Percentiles rank a stretch among this genome's conserved stretches.
phyloP scores from a whole-genome alignment of 176 grass and related monocot genomes.

The Eragrostis nindensis region DNA sequence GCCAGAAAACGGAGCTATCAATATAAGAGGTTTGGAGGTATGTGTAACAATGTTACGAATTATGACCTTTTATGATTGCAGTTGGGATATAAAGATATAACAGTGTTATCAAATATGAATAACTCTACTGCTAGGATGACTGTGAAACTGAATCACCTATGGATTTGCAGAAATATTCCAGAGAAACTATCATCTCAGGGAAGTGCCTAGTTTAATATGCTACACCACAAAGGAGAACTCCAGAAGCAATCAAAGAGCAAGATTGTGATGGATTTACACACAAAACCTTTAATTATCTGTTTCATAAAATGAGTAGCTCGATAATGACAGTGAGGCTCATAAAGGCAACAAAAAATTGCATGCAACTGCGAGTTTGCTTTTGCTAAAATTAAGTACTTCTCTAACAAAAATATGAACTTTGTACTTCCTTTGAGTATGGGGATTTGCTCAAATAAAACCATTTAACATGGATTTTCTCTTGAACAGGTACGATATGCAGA shows the following conservation, averaged over 20 bases:
- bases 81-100: too few relatives aligned
- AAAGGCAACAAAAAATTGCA: too few relatives aligned
- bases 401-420: too few relatives aligned
- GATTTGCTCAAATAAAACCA: slow-evolving; percentile 13
- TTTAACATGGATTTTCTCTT: slow-evolving; percentile 32
- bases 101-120: not conserved
- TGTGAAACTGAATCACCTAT: not conserved
- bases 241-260: too few relatives aligned
- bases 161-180: not conserved
- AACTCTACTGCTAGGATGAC: not conserved
- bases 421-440: too few relatives aligned
- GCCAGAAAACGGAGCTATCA: slow-evolving; percentile 79
- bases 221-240: too few relatives aligned
- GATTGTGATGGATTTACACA: too few relatives aligned
- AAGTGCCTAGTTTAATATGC: not conserved
- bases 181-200: not conserved
- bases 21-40: slow-evolving; percentile 88
- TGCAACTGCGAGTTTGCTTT: too few relatives aligned
- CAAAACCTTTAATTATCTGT: too few relatives aligned
- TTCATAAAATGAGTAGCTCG: too few relatives aligned
- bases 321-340: too few relatives aligned
- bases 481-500: slow-evolving; percentile 92
- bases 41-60: not conserved
- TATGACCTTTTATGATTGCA: not conserved
- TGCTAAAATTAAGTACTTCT: too few relatives aligned